Base-by-base conservation (phyloP, 495 filamentous ascomycete genomes). In the Extremus antarcticus region DNA sequence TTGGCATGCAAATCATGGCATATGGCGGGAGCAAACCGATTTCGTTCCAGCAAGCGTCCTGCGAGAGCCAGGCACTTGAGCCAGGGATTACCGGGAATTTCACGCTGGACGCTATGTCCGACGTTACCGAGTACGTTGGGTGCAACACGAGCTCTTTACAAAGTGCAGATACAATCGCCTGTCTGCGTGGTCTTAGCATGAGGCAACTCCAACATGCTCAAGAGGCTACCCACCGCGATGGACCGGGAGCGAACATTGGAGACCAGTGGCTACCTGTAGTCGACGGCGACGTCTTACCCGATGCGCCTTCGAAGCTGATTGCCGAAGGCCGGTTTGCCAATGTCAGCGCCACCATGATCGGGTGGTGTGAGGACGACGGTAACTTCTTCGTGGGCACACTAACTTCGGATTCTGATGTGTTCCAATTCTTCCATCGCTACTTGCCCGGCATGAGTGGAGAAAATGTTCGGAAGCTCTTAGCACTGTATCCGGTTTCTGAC, bases 241-340 rank as follows among this genome's bases (percentile, higher is more conserved):
- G 21, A 7, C 46, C 46, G 3, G 46, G 21, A 3, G 46, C 46
- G 20, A 48, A 48, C 46, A 25, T 48, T 4, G 46, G 46, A 3
- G 46, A 48, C 23, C 21, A 48, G 46, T 48, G 46, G 46, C 46
- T 48, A 25, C 69, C 74, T 3, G 68, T 65, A 25, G 65, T 68
- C 19, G 73, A 75, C 55, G 61, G 66, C 9, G 71, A 73, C 56
- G 29, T 73, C 53, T 63, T 74, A 1, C 65, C 66, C 7, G 67
- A 63, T 22, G 49, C 68, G n/a, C 70, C 69, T 11, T 72, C 69
- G 23, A 49, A 69, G 25, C 66, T 71, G 1, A 53, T 71, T 46
- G 63, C 66, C 35, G 51, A 63, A 38, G 64, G 68, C 3, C 55
- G 63, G 7, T 68, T 73, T 49, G 64, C 66, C 25, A 68, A 68